These are phyloP conservation scores for Reutealis trisperma DNA, from an alignment of 345 rosid genomes.

Conservation along the genomic window DNA sequence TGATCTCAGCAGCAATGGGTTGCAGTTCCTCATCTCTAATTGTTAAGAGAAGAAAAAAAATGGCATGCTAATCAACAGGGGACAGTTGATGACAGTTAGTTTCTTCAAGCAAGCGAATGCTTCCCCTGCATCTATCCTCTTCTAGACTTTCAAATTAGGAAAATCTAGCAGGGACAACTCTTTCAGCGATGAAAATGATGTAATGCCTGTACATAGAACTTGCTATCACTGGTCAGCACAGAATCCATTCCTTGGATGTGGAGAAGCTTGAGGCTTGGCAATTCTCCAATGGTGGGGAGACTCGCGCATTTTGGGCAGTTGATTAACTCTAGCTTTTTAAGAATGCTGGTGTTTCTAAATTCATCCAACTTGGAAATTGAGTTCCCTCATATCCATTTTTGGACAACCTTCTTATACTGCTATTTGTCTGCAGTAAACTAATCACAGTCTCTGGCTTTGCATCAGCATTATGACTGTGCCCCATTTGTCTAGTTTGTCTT, in stretches of 20 bases:
- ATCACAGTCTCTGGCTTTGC: background rate
- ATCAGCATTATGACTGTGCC: background rate
- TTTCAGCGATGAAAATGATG: conserved; percentile 13
- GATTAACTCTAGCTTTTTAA: conserved; percentile 9
- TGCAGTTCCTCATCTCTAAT: conserved; percentile 22
- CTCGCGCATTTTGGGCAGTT: background rate
- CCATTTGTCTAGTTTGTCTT: background rate
- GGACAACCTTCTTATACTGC: conserved; percentile 11
- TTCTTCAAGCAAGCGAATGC: conserved; percentile 21
- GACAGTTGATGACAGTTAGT: conserved; percentile 18
- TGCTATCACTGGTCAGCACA: conserved; percentile 12
- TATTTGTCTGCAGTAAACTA: conserved; percentile 11
- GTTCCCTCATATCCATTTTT: conserved; percentile 17
- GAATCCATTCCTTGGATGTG: conserved; percentile 18
- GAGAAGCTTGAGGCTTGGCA: too few species aligned
- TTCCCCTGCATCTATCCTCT: conserved; percentile 8
- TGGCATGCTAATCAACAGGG: conserved; percentile 19
- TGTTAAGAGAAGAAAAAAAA: conserved; percentile 23
- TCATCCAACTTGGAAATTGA: conserved; percentile 7
- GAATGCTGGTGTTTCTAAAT: conserved; percentile 1
- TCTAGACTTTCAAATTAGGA: conserved; percentile 18
- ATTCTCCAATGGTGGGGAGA: too few species aligned
- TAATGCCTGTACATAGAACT: conserved; percentile 14
- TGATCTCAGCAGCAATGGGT: conserved; percentile 9
- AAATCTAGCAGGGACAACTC: conserved; percentile 14